phyloP scores from a whole-genome alignment of 495 filamentous ascomycete species.

The Neurospora pannonica region DNA sequence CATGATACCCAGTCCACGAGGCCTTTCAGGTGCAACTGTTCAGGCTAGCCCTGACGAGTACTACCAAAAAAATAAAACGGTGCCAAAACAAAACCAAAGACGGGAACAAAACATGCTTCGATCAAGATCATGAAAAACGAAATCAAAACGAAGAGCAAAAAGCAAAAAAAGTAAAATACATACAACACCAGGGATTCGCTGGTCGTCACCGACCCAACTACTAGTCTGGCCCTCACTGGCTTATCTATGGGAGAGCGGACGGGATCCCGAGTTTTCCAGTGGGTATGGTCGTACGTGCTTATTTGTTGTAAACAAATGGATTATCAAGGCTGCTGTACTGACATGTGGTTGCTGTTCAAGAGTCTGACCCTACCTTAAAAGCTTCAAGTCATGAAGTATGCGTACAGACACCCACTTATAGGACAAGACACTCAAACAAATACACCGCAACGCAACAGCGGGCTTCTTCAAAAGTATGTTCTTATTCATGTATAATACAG shows the following conservation, averaged over 20 bases:
- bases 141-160: background rate
- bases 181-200: conserved; percentile 22
- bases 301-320: accelerated
- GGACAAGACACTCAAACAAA: background rate
- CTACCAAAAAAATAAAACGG: background rate
- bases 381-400: background rate
- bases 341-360: background rate
- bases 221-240: conserved; percentile 25
- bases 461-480: background rate
- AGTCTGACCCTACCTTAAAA: background rate
- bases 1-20: too few species aligned
- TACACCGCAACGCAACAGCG: background rate
- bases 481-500: background rate
- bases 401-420: background rate
- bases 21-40: too few species aligned
- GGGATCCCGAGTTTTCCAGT: conserved; percentile 38
- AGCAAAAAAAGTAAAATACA: conserved; percentile 8
- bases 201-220: conserved; percentile 42
- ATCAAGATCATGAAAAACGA: background rate
- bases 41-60: background rate
- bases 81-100: background rate
- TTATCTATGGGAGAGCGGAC: conserved; percentile 42
- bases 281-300: conserved; percentile 36
- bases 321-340: background rate
- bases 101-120: too few species aligned